These are phyloP conservation scores for Termitomyces sp. DNA, from an alignment of 1,284 basidiomycete genomes.

Conservation along the genomic window DNA sequence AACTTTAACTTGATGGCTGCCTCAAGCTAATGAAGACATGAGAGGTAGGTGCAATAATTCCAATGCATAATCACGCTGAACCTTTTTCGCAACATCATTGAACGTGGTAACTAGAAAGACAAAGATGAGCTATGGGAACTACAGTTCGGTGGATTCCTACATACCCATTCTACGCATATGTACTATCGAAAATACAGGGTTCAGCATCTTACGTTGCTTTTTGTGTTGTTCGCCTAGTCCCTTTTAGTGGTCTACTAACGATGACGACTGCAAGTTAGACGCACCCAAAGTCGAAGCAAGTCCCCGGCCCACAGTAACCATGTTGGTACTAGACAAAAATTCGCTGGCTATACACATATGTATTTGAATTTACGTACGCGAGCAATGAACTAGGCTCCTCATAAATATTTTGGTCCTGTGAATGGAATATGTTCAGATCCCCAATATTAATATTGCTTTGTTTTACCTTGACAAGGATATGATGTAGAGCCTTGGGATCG, in stretches of 20 bases:
- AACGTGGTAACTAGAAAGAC: conserved; percentile 28
- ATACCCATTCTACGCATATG: conserved; percentile 35
- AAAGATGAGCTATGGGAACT: neutral
- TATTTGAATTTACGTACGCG: conserved; percentile 20
- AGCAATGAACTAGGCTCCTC: conserved; percentile 32
- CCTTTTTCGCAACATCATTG: conserved; percentile 29
- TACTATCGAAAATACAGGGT: conserved; percentile 39
- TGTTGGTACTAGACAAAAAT: conserved; percentile 21
- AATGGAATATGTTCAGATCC: conserved; percentile 7
- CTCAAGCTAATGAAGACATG: neutral
- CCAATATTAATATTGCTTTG: neutral
- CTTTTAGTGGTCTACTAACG: neutral
- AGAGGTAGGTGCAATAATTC: neutral
- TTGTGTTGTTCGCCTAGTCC: conserved; percentile 34
- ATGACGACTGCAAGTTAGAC: neutral
- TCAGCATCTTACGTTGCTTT: conserved; percentile 42
- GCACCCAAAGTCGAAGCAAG: conserved; percentile 29
- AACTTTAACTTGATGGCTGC: neutral
- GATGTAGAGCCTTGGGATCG: neutral
- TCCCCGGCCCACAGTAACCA: conserved; percentile 32
- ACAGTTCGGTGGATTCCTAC: conserved; percentile 8
- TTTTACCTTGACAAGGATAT: neutral
- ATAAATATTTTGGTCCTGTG: conserved; percentile 16
- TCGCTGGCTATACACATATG: neutral
- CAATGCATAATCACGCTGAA: conserved; percentile 8